These are phyloP conservation scores for Liriodendron chinense DNA, from an alignment of 164 flowering plant species.

Conservation along the genomic window DNA sequence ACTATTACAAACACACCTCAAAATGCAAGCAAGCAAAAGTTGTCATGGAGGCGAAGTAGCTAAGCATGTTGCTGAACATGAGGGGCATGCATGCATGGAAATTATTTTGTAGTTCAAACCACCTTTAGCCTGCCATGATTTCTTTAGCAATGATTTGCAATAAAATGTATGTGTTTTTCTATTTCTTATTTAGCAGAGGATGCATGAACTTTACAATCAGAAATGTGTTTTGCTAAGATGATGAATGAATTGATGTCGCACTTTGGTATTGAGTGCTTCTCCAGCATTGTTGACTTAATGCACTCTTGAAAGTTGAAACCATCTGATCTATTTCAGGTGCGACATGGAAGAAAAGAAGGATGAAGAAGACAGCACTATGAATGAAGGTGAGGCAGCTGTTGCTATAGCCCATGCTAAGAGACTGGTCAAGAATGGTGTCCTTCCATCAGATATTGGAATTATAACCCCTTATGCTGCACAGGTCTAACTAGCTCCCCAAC, in stretches of 20 bases:
- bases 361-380: slow-evolving; percentile 96
- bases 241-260: neutral
- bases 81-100: too few relatives aligned
- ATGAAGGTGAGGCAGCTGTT: slow-evolving; percentile 98
- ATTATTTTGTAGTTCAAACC: too few relatives aligned
- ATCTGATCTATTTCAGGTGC: slow-evolving; percentile 50
- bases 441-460: slow-evolving; percentile 83
- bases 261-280: neutral
- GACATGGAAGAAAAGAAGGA: slow-evolving; percentile 99
- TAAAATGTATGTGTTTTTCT: too few relatives aligned
- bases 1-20: too few relatives aligned
- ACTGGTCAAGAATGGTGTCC: slow-evolving; percentile 78
- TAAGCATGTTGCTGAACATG: too few relatives aligned
- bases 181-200: too few relatives aligned
- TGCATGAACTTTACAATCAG: neutral
- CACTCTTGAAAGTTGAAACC: neutral
- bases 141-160: too few relatives aligned
- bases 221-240: neutral
- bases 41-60: too few relatives aligned
- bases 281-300: neutral
- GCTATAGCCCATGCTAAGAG: slow-evolving; percentile 92
- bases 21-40: too few relatives aligned
- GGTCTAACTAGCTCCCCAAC: slow-evolving; percentile 31
- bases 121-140: too few relatives aligned
- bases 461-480: slow-evolving; percentile 98